Base-by-base conservation (phyloP, 495 filamentous ascomycete species). In the Parachaetomium inaequale region DNA sequence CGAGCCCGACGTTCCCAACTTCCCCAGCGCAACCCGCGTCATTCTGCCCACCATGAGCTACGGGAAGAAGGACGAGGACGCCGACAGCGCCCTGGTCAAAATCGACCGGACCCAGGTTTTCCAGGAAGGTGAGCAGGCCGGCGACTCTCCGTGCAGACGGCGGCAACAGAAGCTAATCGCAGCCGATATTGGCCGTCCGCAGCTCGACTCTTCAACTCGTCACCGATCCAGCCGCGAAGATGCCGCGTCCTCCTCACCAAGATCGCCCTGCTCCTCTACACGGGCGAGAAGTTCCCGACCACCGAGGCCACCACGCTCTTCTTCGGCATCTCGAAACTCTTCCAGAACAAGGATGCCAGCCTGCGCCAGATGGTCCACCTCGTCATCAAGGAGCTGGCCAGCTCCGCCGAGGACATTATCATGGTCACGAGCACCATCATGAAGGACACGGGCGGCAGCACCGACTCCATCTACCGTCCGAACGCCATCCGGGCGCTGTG, bases 371-470 rank as follows among this genome's bases (percentile, higher is more conserved):
- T 98, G 93, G 93, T 99, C 38, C 96, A 98, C 79, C 82, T 98
- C 32, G 87, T 96, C 66, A 87, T 98, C 80, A 97, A 96, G 83
- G 94, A 99, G 83, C 81, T 99, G 66, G 90, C 93, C 63, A 84
- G 86, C 71, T 95, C 92, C n/a, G 93, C 95, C 31, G 93, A 98
- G 76, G 94, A 99, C 83, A 93, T 96, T 61, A 99, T 99, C 67
- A 98, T 99, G 94, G 93, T 96, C 55, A 99, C 94, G 25, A 93
- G 90, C 77, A 96, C 92, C 68, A 96, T 99, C 64, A 99, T 99
- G 93, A 99, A 99, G 80, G 94, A 99, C 73, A 96, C 93, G 7
- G 91, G 92, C 58, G 91, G 94, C 66, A 92, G 92, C 63, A 96
- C 91, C 70, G 95, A 98, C 70, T 90, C 93, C 47, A 84, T 99